Evolutionary conservation across 805 yeast genomes (phyloP), one percentile per base, ranked within the genome.

Genomic region (Kurtzmaniella fragi): DNA sequence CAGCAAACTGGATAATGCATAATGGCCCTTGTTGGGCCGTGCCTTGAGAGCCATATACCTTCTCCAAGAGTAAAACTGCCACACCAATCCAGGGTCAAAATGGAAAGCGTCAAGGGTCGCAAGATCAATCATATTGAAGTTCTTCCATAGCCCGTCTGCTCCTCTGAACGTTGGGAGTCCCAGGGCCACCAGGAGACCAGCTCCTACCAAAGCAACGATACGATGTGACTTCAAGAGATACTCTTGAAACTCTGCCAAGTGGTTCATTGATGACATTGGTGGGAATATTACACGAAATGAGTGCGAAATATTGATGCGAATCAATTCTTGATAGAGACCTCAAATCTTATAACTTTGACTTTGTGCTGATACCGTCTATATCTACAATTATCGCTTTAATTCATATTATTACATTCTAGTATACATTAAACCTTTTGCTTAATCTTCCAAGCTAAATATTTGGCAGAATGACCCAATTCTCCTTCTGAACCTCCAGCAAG

Each of bases 51-150:
- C 90, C 35, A 67, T 67, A 34, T 62, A 70, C 33, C 96, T 56
- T 44, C 95, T 62, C 57, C 78, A 77, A 4, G 87, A 70, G 58
- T 89, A 88, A 51, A 84, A 88, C 54, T 85, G 91, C 96, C 96
- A 88, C 6, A 89, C 96, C 8, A 87, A 66, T 0, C 86, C 85
- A 0, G 96, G 95, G 54, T 88, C 90, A 14, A 69, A 67, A 42
- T 80, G 75, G 56, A 89, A 88, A 4, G 95, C 96, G 53, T 88
- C 96, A 0, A 95, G 95, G 0, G 96, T 88, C 6, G 95, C 95
- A 32, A 89, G 66, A 52, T 88, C 96, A 33, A 85, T 80, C 49
- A 89, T 79, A 38, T 82, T 82, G 61, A 77, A 83, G 44, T 78
- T 78, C 43, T 77, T 71, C 95, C 96, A 88, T 23, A 82, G 62